Conservation (phyloP, 2,329 filamentous ascomycete genomes). For the Acarospora socialis region DNA sequence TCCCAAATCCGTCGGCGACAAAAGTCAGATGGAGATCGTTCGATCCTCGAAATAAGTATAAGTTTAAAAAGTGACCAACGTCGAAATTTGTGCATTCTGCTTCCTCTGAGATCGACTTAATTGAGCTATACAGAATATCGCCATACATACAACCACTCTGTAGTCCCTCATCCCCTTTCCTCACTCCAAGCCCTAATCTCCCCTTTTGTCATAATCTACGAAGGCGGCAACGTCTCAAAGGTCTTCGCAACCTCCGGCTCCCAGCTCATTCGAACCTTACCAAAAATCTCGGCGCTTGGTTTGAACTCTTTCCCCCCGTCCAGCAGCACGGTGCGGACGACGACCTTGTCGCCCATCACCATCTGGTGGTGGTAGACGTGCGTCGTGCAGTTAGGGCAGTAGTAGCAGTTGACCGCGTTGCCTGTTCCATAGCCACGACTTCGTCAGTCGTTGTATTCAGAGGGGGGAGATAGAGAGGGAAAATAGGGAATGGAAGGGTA, state of each 20-base stretch:
- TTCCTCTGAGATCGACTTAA: no score
- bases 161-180: not conserved
- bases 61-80: no score
- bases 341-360: conserved; percentile 37
- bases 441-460: not conserved
- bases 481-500: not conserved
- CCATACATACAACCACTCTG: no score
- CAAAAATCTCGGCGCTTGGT: conserved; percentile 40
- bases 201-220: conserved; percentile 13
- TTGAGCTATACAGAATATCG: no score
- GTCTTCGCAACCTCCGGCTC: conserved; percentile 37
- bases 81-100: no score
- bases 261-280: conserved; percentile 38
- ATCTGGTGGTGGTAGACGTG: conserved; percentile 44
- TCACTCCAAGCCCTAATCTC: not conserved
- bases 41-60: no score
- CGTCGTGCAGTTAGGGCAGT: conserved; percentile 41
- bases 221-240: conserved; percentile 31
- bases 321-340: conserved; percentile 38
- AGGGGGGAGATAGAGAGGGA: not conserved
- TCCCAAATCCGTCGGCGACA: no score
- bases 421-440: conserved; percentile 19
- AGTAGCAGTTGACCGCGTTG: conserved; percentile 43
- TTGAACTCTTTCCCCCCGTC: conserved; percentile 34
- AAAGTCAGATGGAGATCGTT: no score